Evolutionary conservation across 805 yeast species (phyloP).

Genomic region (Candida golubevii): DNA sequence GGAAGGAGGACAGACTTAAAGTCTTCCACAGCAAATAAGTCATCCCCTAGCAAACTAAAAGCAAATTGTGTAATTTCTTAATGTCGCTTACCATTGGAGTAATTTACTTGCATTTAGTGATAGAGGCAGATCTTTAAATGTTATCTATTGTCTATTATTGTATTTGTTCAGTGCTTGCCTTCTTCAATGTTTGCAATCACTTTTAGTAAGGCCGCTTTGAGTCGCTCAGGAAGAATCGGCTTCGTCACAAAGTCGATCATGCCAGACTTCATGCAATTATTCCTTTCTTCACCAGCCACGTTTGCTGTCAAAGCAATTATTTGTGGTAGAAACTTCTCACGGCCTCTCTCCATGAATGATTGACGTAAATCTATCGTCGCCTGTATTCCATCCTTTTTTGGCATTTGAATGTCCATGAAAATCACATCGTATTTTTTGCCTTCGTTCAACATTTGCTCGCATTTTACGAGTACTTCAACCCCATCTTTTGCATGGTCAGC

Average conservation of each 20-base stretch:
- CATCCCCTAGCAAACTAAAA: no score
- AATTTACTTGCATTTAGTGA: no score
- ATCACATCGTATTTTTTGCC: constrained; percentile 44
- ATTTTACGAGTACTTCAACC: constrained; percentile 38
- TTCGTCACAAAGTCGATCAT: constrained; percentile 52
- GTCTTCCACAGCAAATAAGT: constrained; percentile 3
- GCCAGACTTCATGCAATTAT: constrained; percentile 43
- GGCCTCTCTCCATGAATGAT: constrained; percentile 22
- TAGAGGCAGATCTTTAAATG: not conserved
- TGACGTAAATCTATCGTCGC: constrained; percentile 39
- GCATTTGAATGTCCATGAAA: constrained; percentile 56
- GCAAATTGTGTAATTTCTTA: no score
- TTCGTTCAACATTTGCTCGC: constrained; percentile 23
- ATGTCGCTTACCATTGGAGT: no score
- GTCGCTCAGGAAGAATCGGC: constrained; percentile 46
- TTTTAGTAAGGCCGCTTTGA: constrained; percentile 32
- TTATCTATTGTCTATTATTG: not conserved
- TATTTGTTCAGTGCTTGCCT: not conserved
- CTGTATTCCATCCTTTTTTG: constrained; percentile 53
- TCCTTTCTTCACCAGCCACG: constrained; percentile 51
- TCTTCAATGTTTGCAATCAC: constrained; percentile 8
- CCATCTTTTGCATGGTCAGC: constrained; percentile 54
- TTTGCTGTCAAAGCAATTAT: constrained; percentile 49
- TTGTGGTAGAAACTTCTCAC: constrained; percentile 25
- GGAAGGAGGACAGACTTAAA: constrained; percentile 29